Base-by-base conservation (phyloP, 495 filamentous ascomycete genomes). In the Hyaloscypha hepaticicola region DNA sequence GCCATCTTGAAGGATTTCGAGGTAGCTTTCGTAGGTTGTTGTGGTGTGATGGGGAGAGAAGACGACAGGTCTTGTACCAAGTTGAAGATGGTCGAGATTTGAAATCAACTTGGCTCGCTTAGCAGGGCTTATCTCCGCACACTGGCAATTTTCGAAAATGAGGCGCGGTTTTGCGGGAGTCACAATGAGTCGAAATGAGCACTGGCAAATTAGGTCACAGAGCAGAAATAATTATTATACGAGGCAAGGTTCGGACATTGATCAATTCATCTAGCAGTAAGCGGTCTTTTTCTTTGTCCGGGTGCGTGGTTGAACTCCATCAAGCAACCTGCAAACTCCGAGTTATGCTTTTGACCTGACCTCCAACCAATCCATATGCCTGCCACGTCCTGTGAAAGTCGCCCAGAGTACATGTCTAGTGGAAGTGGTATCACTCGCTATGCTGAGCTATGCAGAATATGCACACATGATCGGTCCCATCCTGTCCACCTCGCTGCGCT, bases 1-100 rank as follows among this genome's bases (percentile, higher is more conserved):
- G 95, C 95, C 95, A 99, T 99, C 81, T 87, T 90, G 87, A 88
- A 80, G 82, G 83, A 77, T 87, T 82, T 78, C 77, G 78, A 75
- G 78, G 77, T 77, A 78, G 77, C 73, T 79, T 73, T 83, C 68
- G 72, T 58, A 72, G 68, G 71, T 67, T 69, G 73, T 77, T 72
- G 74, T 72, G 75, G 73, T 73, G 66, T 59, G 58, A 49, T 31
- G 60, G 60, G 45, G 22, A 26, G 16, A 19, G 38, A 45, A 45
- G 38, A 45, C 38, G 12, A 45, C 11, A 45, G 38, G 38, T 45
- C 9, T 45, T 45, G 38, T 45, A 45, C 38, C 11, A 50, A 27
- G 55, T 41, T 38, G 59, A 49, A 29, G 48, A 25, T 50, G 22
- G 50, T 53, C 38, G 16, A 53, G 50, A 45, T 45, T 57, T 28